Evolutionary conservation across 352 stramenopile genomes (phyloP).

Genomic region (Phytopythium mirpurense): DNA sequence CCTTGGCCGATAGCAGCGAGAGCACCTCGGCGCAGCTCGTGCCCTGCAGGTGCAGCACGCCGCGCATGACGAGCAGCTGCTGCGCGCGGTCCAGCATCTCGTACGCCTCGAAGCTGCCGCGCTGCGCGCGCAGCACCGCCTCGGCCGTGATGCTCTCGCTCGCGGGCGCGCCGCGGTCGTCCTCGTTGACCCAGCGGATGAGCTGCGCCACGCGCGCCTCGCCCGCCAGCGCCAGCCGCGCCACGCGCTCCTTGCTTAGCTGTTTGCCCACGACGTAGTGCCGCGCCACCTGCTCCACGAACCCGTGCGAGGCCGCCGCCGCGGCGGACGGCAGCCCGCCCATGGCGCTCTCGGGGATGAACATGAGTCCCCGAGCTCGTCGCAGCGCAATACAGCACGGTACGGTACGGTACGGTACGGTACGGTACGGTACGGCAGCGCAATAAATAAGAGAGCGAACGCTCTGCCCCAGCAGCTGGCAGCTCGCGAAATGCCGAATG

Average conservation of each 20-base stretch:
- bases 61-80: constrained; percentile 64
- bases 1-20: constrained; percentile 46
- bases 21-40: constrained; percentile 70
- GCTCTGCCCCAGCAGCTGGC: too few species aligned
- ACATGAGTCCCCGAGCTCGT: constrained; percentile 6
- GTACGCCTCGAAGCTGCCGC: constrained; percentile 76
- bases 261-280: constrained; percentile 50
- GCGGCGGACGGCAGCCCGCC: constrained; percentile 14
- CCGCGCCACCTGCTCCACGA: constrained; percentile 49
- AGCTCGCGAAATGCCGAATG: too few species aligned
- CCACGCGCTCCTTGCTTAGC: constrained; percentile 35
- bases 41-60: constrained; percentile 57
- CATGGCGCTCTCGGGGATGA: constrained; percentile 21
- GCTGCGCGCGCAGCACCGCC: constrained; percentile 59
- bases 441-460: too few species aligned
- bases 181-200: constrained; percentile 57
- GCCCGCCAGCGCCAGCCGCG: constrained; percentile 35
- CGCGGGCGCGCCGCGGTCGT: constrained; percentile 38
- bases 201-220: constrained; percentile 53
- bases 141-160: constrained; percentile 16
- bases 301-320: constrained; percentile 28
- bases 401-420: too few species aligned
- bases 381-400: too few species aligned
- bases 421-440: too few species aligned
- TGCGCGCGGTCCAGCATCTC: constrained; percentile 50